These are phyloP conservation scores for Favolaschia claudopus DNA, from an alignment of 768 basidiomycete genomes.

Conservation along the genomic window DNA sequence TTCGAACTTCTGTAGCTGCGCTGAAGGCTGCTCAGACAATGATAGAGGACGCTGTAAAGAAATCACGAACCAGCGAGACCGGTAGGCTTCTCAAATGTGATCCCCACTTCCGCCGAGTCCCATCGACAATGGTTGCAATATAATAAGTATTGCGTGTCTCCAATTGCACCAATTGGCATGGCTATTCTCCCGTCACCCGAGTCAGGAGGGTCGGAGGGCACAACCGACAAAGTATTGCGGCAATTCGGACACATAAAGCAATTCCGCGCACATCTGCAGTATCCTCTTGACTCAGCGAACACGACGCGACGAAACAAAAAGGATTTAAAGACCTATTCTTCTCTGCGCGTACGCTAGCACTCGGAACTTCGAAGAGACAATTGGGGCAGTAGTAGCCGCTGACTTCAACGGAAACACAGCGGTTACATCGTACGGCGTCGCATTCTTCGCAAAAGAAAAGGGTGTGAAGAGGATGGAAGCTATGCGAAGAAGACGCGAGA, in stretches of 20 bases:
- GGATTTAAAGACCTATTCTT: conserved; percentile 79
- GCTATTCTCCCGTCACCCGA: conserved; percentile 61
- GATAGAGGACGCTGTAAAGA: background rate
- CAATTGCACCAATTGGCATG: conserved; percentile 64
- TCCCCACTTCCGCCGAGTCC: conserved; percentile 91
- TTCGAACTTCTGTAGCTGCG: conserved; percentile 90
- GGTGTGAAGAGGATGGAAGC: conserved; percentile 82
- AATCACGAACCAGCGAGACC: conserved; percentile 82
- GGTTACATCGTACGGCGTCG: conserved; percentile 92
- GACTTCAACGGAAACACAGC: conserved; percentile 92
- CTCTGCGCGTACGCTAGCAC: conserved; percentile 96
- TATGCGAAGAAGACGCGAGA: conserved; percentile 77
- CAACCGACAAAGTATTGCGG: conserved; percentile 86
- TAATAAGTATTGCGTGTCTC: conserved; percentile 90
- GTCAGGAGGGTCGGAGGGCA: conserved; percentile 87
- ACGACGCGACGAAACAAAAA: background rate
- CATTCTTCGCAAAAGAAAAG: conserved; percentile 99
- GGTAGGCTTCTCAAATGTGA: conserved; percentile 96
- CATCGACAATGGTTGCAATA: conserved; percentile 94
- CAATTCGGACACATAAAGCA: conserved; percentile 98
- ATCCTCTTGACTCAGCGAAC: background rate
- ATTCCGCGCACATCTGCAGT: conserved; percentile 89
- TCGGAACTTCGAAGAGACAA: conserved; percentile 97
- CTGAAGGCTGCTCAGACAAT: conserved; percentile 47
- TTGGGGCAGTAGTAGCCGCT: conserved; percentile 98